Percentiles rank a stretch among this genome's conserved stretches.
These are phyloP conservation scores for Vitis rotundifolia DNA, from an alignment of 164 flowering plant genomes.

Conservation along the genomic window DNA sequence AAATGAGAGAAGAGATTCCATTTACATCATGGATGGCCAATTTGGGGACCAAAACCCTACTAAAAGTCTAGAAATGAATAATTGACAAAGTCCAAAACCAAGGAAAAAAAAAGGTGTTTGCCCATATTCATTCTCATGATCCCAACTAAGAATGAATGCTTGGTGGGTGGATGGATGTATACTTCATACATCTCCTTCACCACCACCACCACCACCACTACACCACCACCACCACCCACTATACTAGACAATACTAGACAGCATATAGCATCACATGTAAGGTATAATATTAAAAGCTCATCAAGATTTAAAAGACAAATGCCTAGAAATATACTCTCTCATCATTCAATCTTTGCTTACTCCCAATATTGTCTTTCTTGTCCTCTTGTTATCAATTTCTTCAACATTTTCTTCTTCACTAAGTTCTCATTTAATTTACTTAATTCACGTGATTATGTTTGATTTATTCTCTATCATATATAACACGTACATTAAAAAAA, in stretches of 20 bases:
- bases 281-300: no score
- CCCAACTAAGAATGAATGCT: conserved; percentile 12
- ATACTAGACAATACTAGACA: neutral
- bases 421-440: no score
- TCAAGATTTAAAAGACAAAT: no score
- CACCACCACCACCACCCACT: neutral
- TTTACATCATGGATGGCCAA: conserved; percentile 18
- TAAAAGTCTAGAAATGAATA: conserved; percentile 4
- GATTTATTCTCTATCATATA: no score
- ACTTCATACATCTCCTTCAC: conserved; percentile 8
- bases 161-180: conserved; percentile 7
- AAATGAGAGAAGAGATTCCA: conserved; percentile 24
- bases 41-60: conserved; percentile 14
- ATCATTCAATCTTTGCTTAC: no score
- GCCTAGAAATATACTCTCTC: no score
- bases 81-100: conserved; percentile 5
- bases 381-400: no score
- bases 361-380: no score
- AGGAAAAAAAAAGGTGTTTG: conserved; percentile 1
- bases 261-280: neutral
- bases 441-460: no score
- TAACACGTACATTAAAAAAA: no score
- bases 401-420: no score
- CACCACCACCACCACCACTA: neutral
- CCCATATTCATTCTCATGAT: conserved; percentile 11